These are phyloP conservation scores for Boletellus emodensis DNA, from an alignment of 768 basidiomycete species.

Conservation along the genomic window DNA sequence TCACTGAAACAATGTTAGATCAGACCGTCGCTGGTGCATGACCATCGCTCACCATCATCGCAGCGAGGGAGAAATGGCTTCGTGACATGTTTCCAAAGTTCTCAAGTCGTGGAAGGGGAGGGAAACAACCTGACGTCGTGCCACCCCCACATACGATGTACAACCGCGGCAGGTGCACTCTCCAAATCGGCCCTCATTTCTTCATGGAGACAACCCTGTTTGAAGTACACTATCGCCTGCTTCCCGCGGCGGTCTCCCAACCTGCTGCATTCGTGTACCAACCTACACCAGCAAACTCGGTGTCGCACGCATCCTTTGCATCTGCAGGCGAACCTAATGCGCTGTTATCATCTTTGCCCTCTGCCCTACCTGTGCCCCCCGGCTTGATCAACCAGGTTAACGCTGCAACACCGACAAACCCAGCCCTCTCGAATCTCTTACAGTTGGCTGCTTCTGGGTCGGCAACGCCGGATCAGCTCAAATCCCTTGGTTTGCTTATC, in stretches of 20 bases:
- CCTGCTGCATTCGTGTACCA: constrained; percentile 27
- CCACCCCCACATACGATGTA: constrained; percentile 67
- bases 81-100: constrained; percentile 64
- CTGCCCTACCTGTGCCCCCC: constrained; percentile 50
- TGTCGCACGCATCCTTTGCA: constrained; percentile 28
- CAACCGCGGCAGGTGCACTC: constrained; percentile 60
- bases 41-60: constrained; percentile 14
- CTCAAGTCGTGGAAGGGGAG: constrained; percentile 58
- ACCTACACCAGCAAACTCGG: constrained; percentile 17
- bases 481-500: constrained; percentile 69
- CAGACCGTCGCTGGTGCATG: constrained; percentile 9
- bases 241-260: constrained; percentile 21
- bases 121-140: constrained; percentile 47
- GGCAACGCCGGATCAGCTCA: constrained; percentile 61
- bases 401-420: constrained; percentile 59
- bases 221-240: constrained; percentile 64
- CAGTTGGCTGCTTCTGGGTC: constrained; percentile 59
- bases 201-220: constrained; percentile 67
- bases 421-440: constrained; percentile 62
- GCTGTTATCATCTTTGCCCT: constrained; percentile 43
- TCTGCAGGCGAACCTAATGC: constrained; percentile 34
- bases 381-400: constrained; percentile 62
- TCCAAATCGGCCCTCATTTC: constrained; percentile 72
- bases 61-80: constrained; percentile 73
- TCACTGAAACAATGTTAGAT: constrained; percentile 66